These are phyloP conservation scores for Teratosphaeria gauchensis DNA, from an alignment of 2,329 filamentous ascomycete species.

Conservation along the genomic window DNA sequence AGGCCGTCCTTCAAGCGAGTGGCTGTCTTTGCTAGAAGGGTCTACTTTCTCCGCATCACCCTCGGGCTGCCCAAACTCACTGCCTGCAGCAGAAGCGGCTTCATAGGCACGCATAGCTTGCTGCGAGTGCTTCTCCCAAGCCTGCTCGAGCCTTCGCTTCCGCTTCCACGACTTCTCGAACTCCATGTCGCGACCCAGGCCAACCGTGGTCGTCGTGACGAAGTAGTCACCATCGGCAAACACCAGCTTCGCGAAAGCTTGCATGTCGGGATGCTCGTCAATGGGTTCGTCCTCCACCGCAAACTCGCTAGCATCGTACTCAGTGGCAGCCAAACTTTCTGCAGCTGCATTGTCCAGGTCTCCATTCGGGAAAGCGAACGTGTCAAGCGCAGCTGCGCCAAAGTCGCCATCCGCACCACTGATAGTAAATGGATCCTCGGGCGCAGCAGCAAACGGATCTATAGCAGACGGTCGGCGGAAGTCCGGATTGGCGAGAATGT, in stretches of 20 bases:
- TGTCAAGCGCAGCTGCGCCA: background rate
- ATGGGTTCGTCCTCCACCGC: slow-evolving; percentile 5
- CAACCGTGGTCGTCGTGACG: slow-evolving; percentile 57
- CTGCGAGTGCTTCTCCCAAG: slow-evolving; percentile 6
- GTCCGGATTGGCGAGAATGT: background rate
- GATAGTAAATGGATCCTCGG: background rate
- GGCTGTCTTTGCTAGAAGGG: slow-evolving; percentile 7
- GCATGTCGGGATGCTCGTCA: slow-evolving; percentile 28
- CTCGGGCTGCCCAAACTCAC: slow-evolving; percentile 13
- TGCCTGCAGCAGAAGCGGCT: slow-evolving; percentile 18
- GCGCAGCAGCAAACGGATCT: background rate
- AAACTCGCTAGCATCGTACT: background rate
- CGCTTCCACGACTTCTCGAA: slow-evolving; percentile 10
- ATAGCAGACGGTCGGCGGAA: background rate
- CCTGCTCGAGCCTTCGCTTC: slow-evolving; percentile 10
- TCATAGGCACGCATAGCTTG: slow-evolving; percentile 15
- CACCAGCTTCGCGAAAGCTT: slow-evolving; percentile 56
- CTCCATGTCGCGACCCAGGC: slow-evolving; percentile 56
- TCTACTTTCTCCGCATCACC: slow-evolving; percentile 6
- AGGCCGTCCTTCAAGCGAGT: slow-evolving; percentile 20
- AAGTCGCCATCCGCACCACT: background rate
- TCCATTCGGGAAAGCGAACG: background rate
- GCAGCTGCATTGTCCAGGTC: background rate
- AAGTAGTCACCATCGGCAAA: slow-evolving; percentile 70
- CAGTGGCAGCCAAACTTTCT: background rate